A percentile compares a stretch with the other conserved stretches of the same genome.
Evolutionary conservation across 108 stramenopile genomes (phyloP).

Genomic region (Craspedostauros australis): DNA sequence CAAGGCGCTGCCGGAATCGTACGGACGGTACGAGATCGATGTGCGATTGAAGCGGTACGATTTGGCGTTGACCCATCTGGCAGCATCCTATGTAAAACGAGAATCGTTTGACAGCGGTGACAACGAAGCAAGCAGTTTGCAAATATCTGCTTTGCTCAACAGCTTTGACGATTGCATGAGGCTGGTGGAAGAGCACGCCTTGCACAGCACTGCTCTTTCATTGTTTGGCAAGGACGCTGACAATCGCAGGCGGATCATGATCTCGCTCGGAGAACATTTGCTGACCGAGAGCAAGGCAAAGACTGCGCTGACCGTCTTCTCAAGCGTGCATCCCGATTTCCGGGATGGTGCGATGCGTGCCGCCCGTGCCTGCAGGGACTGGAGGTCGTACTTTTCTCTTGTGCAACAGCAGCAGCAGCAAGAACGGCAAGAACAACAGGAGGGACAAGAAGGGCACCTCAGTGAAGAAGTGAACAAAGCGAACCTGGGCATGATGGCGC

Average conservation of each 20-base stretch:
- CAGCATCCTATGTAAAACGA: conserved; percentile 15
- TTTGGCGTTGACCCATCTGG: conserved; percentile 57
- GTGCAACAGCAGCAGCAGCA: conserved; percentile 14
- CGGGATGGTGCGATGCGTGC: conserved; percentile 62
- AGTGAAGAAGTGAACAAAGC: conserved; percentile 16
- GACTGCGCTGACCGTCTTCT: conserved; percentile 60
- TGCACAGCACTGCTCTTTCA: conserved; percentile 53
- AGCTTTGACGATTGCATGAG: conserved; percentile 52
- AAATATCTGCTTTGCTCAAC: too few relatives aligned
- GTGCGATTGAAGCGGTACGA: conserved; percentile 75
- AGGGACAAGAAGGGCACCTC: conserved; percentile 10
- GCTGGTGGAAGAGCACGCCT: conserved; percentile 61
- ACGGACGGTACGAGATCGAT: conserved; percentile 72
- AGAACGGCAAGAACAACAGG: conserved; percentile 11
- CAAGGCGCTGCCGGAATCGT: conserved; percentile 43
- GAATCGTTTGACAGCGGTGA: conserved; percentile 17
- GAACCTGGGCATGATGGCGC: conserved; percentile 18
- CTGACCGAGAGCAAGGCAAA: conserved; percentile 35
- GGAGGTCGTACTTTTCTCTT: conserved; percentile 60
- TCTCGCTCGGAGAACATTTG: conserved; percentile 55
- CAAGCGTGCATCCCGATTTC: conserved; percentile 46
- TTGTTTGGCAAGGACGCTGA: conserved; percentile 39
- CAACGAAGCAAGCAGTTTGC: too few relatives aligned
- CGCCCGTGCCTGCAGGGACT: conserved; percentile 59
- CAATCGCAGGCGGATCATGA: conserved; percentile 36